Evolutionary conservation across 2,329 filamentous ascomycete species (phyloP).

Genomic region (Monosporascus sp.): DNA sequence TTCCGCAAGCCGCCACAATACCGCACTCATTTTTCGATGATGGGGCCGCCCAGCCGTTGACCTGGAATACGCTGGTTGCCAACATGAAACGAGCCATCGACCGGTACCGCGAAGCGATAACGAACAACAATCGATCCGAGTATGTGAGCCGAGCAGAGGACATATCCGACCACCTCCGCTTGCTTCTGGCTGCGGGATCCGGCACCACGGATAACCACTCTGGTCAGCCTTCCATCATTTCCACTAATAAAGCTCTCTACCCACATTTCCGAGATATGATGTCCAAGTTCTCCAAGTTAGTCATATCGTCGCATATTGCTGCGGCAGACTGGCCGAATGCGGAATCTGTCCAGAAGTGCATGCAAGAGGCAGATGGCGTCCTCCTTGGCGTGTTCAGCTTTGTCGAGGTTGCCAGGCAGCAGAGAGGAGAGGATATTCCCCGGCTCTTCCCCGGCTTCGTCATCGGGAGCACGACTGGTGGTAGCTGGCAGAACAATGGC

Average conservation of each 20-base stretch:
- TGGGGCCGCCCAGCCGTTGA: constrained; percentile 70
- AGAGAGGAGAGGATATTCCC: constrained; percentile 87
- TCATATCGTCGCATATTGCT: constrained; percentile 95
- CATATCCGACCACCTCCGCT: constrained; percentile 90
- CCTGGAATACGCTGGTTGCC: constrained; percentile 83
- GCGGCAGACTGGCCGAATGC: constrained; percentile 92
- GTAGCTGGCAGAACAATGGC: constrained; percentile 79
- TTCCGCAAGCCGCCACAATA: constrained; percentile 56
- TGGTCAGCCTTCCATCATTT: constrained; percentile 98
- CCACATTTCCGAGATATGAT: constrained; percentile 99
- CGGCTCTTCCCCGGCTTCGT: constrained; percentile 93
- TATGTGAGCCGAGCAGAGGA: constrained; percentile 95
- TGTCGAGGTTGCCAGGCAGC: constrained; percentile 89
- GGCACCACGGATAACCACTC: constrained; percentile 98
- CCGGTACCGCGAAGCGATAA: constrained; percentile 84
- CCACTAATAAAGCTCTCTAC: constrained; percentile 93
- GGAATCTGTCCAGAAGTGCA: constrained; percentile 89
- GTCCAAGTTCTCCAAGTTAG: constrained; percentile 99
- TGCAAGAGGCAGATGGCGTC: constrained; percentile 96
- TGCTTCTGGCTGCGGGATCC: constrained; percentile 91
- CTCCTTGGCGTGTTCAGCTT: constrained; percentile 92
- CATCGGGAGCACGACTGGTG: constrained; percentile 75
- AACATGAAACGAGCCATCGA: constrained; percentile 93
- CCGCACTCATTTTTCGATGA: constrained; percentile 90
- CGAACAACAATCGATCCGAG: constrained; percentile 75